Percentiles rank a stretch among this genome's conserved stretches.
These are phyloP conservation scores for Malassezia obtusa DNA, from an alignment of 1,284 basidiomycete genomes.

Conservation along the genomic window DNA sequence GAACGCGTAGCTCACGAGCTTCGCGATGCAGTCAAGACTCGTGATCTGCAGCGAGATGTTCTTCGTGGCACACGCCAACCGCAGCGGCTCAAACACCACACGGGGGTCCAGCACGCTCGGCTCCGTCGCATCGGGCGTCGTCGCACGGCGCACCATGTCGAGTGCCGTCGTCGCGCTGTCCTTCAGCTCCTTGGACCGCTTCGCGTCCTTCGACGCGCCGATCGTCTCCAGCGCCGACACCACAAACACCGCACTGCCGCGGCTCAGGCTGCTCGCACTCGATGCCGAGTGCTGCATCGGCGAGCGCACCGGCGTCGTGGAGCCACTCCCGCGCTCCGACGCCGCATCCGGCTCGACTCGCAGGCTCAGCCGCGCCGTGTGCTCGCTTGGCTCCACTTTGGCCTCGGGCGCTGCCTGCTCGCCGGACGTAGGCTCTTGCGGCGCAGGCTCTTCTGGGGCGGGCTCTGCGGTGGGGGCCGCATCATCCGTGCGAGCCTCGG, in stretches of 20 bases:
- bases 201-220: conserved; percentile 36
- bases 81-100: conserved; percentile 45
- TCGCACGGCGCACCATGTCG: conserved; percentile 41
- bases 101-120: conserved; percentile 33
- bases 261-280: conserved; percentile 30
- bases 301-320: conserved; percentile 21
- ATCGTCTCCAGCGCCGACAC: conserved; percentile 41
- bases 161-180: conserved; percentile 32
- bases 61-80: conserved; percentile 37
- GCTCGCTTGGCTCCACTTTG: too few relatives aligned
- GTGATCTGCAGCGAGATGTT: conserved; percentile 38
- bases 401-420: too few relatives aligned
- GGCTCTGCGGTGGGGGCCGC: too few relatives aligned
- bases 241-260: conserved; percentile 43
- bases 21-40: conserved; percentile 44
- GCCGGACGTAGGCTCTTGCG: too few relatives aligned
- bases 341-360: not conserved
- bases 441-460: too few relatives aligned
- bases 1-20: conserved; percentile 46
- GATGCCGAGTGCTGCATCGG: conserved; percentile 25
- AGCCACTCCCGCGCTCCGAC: not conserved
- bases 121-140: conserved; percentile 9
- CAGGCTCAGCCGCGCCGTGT: too few relatives aligned
- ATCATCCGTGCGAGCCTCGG: too few relatives aligned
- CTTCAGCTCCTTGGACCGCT: conserved; percentile 37